Conservation (phyloP, 1,284 basidiomycete genomes). For the Thelephora terrestris region DNA sequence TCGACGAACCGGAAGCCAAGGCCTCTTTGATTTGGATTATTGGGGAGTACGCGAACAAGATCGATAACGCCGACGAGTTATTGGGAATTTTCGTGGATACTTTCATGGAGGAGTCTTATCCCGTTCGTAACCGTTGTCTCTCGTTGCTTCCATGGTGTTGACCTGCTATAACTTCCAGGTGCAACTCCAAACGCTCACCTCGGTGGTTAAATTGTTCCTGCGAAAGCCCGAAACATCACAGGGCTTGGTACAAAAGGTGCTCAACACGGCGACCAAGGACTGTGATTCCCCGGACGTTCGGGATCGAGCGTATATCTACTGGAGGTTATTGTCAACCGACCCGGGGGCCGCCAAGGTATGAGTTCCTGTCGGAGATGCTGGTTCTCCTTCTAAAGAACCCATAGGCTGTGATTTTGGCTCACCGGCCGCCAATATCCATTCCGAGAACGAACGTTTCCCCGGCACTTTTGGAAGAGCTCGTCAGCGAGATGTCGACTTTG, state of each 20-base stretch:
- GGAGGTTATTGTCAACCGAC: conserved; percentile 89
- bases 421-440: conserved; percentile 88
- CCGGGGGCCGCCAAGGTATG: conserved; percentile 85
- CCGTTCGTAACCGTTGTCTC: conserved; percentile 37
- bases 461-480: conserved; percentile 86
- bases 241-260: conserved; percentile 79
- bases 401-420: conserved; percentile 84
- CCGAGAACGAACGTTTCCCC: conserved; percentile 86
- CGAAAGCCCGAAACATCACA: conserved; percentile 91
- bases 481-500: conserved; percentile 79
- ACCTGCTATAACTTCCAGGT: conserved; percentile 41
- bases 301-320: conserved; percentile 94
- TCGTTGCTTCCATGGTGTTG: conserved; percentile 3
- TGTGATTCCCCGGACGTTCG: conserved; percentile 97
- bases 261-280: conserved; percentile 93
- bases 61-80: conserved; percentile 92
- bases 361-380: background rate
- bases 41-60: conserved; percentile 95
- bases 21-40: conserved; percentile 98
- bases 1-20: conserved; percentile 98
- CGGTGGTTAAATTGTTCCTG: conserved; percentile 94
- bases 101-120: conserved; percentile 90
- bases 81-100: conserved; percentile 85
- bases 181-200: conserved; percentile 91
- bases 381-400: background rate